A percentile compares a stretch with the other conserved stretches of the same genome.
Conservation (phyloP, 2,329 filamentous ascomycete species). For the Colletotrichum phormii region DNA sequence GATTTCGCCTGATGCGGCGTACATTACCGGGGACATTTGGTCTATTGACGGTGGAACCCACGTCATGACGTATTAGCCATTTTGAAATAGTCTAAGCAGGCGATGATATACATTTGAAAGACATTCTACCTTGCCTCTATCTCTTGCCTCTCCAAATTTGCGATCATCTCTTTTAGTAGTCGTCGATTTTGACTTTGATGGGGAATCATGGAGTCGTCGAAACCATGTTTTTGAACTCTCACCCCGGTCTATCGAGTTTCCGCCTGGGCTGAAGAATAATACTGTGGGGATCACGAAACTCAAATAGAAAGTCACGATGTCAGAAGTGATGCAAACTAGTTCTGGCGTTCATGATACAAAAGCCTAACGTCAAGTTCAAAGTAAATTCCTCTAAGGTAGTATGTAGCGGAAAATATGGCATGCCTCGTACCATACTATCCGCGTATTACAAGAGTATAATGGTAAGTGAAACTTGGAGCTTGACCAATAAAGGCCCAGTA, state of each 20-base stretch:
- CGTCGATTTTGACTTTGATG: background rate
- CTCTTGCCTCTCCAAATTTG: too few species aligned
- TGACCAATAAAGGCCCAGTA: background rate
- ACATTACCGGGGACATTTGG: slow-evolving; percentile 18
- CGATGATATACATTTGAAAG: too few species aligned
- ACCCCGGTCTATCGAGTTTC: background rate
- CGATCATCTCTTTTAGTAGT: background rate
- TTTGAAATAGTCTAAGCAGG: too few species aligned
- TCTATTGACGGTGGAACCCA: slow-evolving; percentile 20
- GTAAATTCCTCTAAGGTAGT: background rate
- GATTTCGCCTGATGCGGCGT: slow-evolving; percentile 24
- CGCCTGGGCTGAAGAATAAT: background rate
- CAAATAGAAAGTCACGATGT: background rate
- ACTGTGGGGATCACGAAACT: background rate
- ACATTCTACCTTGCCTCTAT: accelerated
- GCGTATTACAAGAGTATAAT: background rate
- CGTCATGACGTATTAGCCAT: slow-evolving; percentile 1
- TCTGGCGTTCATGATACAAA: background rate
- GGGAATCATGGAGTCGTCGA: background rate
- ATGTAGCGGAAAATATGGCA: background rate
- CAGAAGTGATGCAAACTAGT: background rate
- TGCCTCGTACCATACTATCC: background rate
- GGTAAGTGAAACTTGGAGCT: background rate
- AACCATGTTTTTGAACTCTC: background rate
- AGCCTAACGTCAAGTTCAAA: background rate